These are phyloP conservation scores for Arthroderma uncinatum DNA, from an alignment of 2,329 filamentous ascomycete genomes.

Conservation along the genomic window DNA sequence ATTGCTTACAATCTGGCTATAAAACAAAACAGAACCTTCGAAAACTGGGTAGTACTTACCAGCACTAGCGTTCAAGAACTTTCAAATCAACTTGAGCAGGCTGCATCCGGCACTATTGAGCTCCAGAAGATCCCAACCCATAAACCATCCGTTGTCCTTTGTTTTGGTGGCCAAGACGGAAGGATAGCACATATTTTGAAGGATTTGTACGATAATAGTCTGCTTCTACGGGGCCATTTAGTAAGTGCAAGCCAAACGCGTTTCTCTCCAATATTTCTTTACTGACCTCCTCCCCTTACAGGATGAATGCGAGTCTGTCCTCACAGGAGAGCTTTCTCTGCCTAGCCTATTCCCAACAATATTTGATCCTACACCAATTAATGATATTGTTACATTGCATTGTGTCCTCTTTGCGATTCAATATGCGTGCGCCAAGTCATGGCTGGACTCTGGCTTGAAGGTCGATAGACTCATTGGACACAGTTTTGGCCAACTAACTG, in stretches of 20 bases:
- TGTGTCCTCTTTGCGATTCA: constrained; percentile 29
- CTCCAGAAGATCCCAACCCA: not conserved
- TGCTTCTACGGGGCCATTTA: not conserved
- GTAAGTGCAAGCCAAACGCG: not conserved
- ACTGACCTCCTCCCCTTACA: not conserved
- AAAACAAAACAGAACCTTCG: not conserved
- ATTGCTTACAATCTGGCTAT: not conserved
- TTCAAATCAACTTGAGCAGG: not conserved
- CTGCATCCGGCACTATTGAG: not conserved
- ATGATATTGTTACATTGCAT: constrained; percentile 24
- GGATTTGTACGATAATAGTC: not conserved
- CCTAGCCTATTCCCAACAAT: constrained; percentile 16
- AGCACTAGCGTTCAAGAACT: not conserved
- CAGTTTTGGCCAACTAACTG: constrained; percentile 30
- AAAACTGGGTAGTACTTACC: too few species aligned
- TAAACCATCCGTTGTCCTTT: not conserved
- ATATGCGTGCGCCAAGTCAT: constrained; percentile 27
- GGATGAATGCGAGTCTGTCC: not conserved
- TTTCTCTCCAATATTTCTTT: not conserved
- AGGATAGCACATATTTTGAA: not conserved
- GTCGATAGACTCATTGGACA: constrained; percentile 25
- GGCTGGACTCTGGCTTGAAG: constrained; percentile 29
- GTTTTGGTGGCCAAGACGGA: not conserved
- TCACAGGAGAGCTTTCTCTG: not conserved
- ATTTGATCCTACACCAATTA: constrained; percentile 11